These are phyloP conservation scores for Aotearoamyces nothofagi DNA, from an alignment of 2,329 filamentous ascomycete genomes.

Conservation along the genomic window DNA sequence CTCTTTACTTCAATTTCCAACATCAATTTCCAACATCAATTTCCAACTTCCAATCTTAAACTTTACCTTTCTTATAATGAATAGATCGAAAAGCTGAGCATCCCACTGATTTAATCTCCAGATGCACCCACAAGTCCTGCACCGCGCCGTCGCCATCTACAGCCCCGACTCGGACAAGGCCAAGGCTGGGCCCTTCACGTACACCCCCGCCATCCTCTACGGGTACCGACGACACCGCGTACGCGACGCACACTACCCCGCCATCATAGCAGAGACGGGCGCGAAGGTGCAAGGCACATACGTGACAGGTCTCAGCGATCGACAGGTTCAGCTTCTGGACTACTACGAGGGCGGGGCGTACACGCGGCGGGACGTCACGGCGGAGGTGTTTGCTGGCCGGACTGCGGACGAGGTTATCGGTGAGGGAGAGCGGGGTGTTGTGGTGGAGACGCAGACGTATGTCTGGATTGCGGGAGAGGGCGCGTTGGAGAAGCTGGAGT, in stretches of 20 bases:
- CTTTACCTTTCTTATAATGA: no score
- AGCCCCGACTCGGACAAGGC: slow-evolving; percentile 13
- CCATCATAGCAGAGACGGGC: slow-evolving; percentile 41
- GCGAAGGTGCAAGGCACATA: slow-evolving; percentile 58
- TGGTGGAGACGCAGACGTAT: slow-evolving; percentile 45
- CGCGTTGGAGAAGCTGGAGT: slow-evolving; percentile 56
- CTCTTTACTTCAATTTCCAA: background rate
- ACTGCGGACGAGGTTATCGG: slow-evolving; percentile 6
- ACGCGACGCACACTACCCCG: slow-evolving; percentile 61
- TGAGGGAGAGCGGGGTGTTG: slow-evolving; percentile 24
- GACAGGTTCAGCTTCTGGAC: slow-evolving; percentile 63
- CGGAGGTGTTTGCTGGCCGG: slow-evolving; percentile 28
- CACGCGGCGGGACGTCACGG: slow-evolving; percentile 33
- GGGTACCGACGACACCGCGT: slow-evolving; percentile 61
- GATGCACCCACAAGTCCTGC: slow-evolving; percentile 81
- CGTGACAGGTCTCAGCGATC: slow-evolving; percentile 63
- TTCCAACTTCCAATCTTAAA: background rate
- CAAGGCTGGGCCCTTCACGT: slow-evolving; percentile 45
- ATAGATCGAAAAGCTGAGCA: no score
- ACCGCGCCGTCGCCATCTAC: slow-evolving; percentile 57
- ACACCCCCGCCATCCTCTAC: slow-evolving; percentile 65
- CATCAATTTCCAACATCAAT: background rate
- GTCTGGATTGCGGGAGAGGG: slow-evolving; percentile 36
- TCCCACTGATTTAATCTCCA: slow-evolving; percentile 9
- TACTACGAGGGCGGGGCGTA: slow-evolving; percentile 73